Evolutionary conservation across 2,329 filamentous ascomycete species (phyloP).

Genomic region (Fusarium sp.): DNA sequence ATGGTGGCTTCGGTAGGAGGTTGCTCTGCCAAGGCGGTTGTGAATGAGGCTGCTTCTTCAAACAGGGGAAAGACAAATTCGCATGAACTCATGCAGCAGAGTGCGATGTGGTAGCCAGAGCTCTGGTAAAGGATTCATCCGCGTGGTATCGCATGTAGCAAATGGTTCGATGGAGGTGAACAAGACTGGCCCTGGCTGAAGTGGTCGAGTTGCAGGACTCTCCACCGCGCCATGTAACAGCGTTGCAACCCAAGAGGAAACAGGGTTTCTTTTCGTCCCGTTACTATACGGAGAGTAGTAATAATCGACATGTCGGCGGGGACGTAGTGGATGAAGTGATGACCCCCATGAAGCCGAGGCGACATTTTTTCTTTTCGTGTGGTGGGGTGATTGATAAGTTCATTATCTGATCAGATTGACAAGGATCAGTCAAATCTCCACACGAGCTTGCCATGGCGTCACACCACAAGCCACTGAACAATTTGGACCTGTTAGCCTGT

Average conservation of each 20-base stretch:
- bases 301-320: conserved; percentile 30
- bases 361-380: conserved; percentile 3
- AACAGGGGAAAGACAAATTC: neutral
- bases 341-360: conserved; percentile 1
- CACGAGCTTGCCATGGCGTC: conserved; percentile 23
- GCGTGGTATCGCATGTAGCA: neutral
- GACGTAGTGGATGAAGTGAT: neutral
- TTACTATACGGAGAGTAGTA: conserved; percentile 14
- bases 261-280: conserved; percentile 2
- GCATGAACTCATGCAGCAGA: neutral
- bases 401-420: conserved; percentile 37
- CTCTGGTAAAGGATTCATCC: neutral
- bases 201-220: conserved; percentile 18
- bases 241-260: conserved; percentile 1
- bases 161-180: conserved; percentile 2
- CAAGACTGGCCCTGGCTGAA: neutral
- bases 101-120: neutral
- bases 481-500: neutral
- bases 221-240: conserved; percentile 6
- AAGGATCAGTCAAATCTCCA: conserved; percentile 16
- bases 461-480: conserved; percentile 11
- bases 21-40: neutral
- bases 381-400: conserved; percentile 39
- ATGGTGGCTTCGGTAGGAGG: neutral
- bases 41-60: neutral